phyloP scores from a whole-genome alignment of 169 alveolate species.

The Plasmodium sp. region DNA sequence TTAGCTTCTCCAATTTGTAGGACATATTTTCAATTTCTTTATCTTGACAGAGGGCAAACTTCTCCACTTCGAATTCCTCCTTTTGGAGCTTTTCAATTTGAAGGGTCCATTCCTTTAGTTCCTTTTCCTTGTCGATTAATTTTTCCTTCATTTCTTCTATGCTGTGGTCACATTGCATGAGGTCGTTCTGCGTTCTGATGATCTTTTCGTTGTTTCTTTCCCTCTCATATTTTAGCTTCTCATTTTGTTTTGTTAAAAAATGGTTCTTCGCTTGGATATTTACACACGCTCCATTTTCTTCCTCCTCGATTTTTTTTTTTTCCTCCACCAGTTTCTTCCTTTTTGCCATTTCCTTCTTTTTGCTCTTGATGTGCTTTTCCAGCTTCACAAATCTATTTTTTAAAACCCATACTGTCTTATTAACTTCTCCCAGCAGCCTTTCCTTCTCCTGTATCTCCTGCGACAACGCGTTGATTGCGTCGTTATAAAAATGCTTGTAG shows the following conservation, averaged over 20 bases:
- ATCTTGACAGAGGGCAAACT: constrained; percentile 10
- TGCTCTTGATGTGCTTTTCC: constrained; percentile 13
- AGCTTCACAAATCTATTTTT: constrained; percentile 28
- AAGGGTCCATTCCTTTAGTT: constrained; percentile 22
- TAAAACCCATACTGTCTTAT: constrained; percentile 27
- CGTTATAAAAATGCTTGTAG: background rate
- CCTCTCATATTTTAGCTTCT: constrained; percentile 27
- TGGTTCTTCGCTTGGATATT: constrained; percentile 18
- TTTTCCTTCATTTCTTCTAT: constrained; percentile 43
- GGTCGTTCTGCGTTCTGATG: constrained; percentile 19
- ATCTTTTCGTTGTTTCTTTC: constrained; percentile 37
- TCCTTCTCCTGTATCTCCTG: constrained; percentile 39
- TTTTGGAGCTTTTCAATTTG: constrained; percentile 22
- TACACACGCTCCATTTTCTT: constrained; percentile 1
- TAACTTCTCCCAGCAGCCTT: constrained; percentile 25
- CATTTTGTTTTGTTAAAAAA: constrained; percentile 20
- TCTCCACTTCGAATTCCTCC: constrained; percentile 69
- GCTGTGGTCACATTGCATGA: constrained; percentile 1
- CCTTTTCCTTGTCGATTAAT: constrained; percentile 36
- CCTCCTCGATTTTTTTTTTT: constrained; percentile 13
- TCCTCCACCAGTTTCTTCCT: constrained; percentile 28
- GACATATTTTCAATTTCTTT: constrained; percentile 52
- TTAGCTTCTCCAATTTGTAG: constrained; percentile 14
- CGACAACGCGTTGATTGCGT: constrained; percentile 3
- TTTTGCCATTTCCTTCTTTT: constrained; percentile 12